A percentile compares a stretch with the other conserved stretches of the same genome.
phyloP scores from a whole-genome alignment of 441 rosid genomes.

The Jatropha podagrica region DNA sequence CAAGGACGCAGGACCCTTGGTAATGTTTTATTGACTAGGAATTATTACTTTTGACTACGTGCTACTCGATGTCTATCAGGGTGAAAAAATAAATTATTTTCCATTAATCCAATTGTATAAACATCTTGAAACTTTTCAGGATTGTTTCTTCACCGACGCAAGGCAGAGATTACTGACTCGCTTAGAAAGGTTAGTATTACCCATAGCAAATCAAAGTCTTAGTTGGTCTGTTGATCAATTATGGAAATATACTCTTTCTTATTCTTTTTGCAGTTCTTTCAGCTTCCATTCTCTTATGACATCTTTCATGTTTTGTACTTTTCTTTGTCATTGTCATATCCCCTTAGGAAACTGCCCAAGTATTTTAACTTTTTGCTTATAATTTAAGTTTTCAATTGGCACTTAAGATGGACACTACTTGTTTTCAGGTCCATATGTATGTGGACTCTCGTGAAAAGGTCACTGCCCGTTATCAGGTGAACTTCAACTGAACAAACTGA shows the following conservation, averaged over 20 bases:
- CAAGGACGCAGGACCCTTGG: constrained; percentile 96
- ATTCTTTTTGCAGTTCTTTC: not conserved
- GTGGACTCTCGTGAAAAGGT: constrained; percentile 91
- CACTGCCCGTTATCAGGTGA: constrained; percentile 93
- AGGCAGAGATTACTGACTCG: constrained; percentile 76
- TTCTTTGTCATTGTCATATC: not conserved
- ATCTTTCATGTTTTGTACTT: not conserved
- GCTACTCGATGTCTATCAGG: constrained; percentile 2
- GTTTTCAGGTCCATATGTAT: constrained; percentile 70
- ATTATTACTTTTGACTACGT: constrained; percentile 1
- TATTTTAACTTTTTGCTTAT: not conserved
- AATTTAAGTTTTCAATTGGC: constrained; percentile 14
- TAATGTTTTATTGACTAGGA: constrained; percentile 31
- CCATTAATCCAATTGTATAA: not conserved
- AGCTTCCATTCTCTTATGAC: not conserved
- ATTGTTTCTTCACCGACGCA: constrained; percentile 87
- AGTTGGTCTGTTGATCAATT: constrained; percentile 9
- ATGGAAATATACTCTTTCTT: not conserved
- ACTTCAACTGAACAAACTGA: constrained; percentile 12
- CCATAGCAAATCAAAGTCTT: constrained; percentile 2
- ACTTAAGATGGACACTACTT: constrained; percentile 3
- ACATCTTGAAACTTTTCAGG: constrained; percentile 43
- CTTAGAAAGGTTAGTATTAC: constrained; percentile 58
- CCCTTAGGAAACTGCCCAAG: not conserved
- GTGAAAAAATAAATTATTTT: constrained; percentile 6